Percentiles rank a stretch among this genome's conserved stretches.
These are phyloP conservation scores for Triticum urartu DNA, from an alignment of 176 grass and related monocot species.

Conservation along the genomic window DNA sequence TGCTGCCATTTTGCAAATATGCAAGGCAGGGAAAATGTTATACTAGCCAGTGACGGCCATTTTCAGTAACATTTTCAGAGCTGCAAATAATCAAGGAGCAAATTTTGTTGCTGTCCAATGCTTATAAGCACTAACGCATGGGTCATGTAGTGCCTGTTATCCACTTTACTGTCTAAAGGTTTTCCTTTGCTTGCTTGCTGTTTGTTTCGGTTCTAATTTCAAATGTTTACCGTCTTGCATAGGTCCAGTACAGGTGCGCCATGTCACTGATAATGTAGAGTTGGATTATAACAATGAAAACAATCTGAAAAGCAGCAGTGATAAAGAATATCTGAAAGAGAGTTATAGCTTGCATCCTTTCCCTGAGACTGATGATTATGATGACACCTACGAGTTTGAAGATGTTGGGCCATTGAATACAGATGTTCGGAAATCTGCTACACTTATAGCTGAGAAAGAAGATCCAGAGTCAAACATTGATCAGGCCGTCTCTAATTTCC, in stretches of 20 bases:
- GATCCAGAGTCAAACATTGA: constrained; percentile 56
- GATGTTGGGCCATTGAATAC: constrained; percentile 35
- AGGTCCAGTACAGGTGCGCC: constrained; percentile 25
- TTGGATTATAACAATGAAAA: constrained; percentile 25
- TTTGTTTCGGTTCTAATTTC: constrained; percentile 3
- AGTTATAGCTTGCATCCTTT: constrained; percentile 43
- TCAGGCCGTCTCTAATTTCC: constrained; percentile 59
- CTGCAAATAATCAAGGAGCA: background rate
- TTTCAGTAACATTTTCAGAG: background rate
- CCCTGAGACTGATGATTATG: constrained; percentile 44
- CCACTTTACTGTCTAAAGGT: background rate
- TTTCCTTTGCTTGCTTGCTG: constrained; percentile 6
- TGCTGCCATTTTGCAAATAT: background rate
- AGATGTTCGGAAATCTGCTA: constrained; percentile 37
- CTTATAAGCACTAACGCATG: background rate
- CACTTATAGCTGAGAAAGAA: constrained; percentile 49
- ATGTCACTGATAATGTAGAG: constrained; percentile 22
- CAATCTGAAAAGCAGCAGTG: constrained; percentile 35
- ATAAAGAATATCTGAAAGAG: constrained; percentile 50
- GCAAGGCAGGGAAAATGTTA: background rate
- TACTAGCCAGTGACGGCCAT: background rate
- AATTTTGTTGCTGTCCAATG: background rate
- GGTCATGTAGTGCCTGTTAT: background rate
- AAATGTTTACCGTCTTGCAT: constrained; percentile 29
- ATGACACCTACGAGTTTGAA: constrained; percentile 46